Evolutionary conservation across 768 basidiomycete species (phyloP), one percentile per base, ranked within the genome.

Genomic region (Psilocybe cyanescens): DNA sequence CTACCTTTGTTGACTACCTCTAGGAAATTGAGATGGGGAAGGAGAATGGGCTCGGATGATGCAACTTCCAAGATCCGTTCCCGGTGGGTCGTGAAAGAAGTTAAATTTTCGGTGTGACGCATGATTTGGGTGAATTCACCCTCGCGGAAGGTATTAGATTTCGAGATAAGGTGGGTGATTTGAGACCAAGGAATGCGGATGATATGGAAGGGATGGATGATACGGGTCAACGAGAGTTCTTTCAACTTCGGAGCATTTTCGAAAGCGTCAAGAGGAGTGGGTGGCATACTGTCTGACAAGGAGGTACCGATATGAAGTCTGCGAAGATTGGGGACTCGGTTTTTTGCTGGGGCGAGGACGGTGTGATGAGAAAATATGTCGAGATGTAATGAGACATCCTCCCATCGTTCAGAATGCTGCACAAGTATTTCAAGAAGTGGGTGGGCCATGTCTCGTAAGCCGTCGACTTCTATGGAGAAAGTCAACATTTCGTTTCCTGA

Each of bases 81-180:
- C 35, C 65, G 47, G 37, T 69, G 65, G 8, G 66, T 69, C 35
- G 62, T 55, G 45, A 72, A 65, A 11, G 64, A 61, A 17, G 64
- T 55, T 3, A 70, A 59, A 11, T 64, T 65, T 3, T 57, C 41
- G 33, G 65, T 56, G 12, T 58, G 55, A 19, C 47, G 61, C 55
- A 72, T 57, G 35, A 70, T 63, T 30, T 64, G 62, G 11, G 64
- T 70, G 49, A 70, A 70, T 47, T 72, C 69, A 16, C 69, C 71
- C 49, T 72, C 67, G 8, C 60, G 63, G 63, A 68, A 70, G 11
- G 55, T 61, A 39, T 55, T 66, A 8, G 55, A 52, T 30, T 63
- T 63, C 3, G 68, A 65, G 1, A 52, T 61, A 30, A 70, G 61
- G 41, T 64, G 61, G 12, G 64, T 67, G 29, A 72, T 59, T 54